Conservation (phyloP, 1,284 basidiomycete genomes). For the Marasmius tenuissimus region DNA sequence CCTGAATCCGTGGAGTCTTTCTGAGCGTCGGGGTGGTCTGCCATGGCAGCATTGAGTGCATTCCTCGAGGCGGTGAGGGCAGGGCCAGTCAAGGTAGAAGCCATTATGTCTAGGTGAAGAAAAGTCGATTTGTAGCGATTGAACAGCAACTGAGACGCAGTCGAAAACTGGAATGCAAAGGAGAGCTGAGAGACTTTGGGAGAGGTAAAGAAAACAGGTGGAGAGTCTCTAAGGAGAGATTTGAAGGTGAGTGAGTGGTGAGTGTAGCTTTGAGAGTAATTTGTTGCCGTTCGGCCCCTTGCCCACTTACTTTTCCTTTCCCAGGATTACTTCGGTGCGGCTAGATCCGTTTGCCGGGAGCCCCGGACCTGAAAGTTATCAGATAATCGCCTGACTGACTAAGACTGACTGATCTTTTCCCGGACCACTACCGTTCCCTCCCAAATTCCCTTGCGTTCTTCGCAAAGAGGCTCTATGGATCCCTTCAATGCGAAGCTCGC, state of each 20-base stretch:
- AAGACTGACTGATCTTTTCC: background rate
- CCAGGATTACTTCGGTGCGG: background rate
- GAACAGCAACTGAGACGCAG: background rate
- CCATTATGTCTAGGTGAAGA: conserved; percentile 23
- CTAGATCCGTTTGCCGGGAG: background rate
- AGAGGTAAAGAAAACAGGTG: background rate
- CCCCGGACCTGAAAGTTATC: background rate
- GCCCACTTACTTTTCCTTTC: background rate
- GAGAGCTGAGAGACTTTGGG: background rate
- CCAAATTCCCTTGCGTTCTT: conserved; percentile 1
- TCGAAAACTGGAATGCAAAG: background rate
- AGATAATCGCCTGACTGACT: background rate
- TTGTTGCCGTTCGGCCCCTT: no score
- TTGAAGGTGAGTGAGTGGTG: conserved; percentile 1
- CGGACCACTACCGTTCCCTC: background rate
- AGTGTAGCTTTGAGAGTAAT: background rate
- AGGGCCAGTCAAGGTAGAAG: conserved; percentile 53
- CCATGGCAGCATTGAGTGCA: conserved; percentile 68
- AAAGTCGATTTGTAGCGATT: background rate
- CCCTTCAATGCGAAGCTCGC: conserved; percentile 76
- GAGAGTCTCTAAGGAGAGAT: background rate
- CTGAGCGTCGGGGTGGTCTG: conserved; percentile 49
- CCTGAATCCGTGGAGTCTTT: conserved; percentile 58
- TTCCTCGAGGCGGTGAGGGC: conserved; percentile 74
- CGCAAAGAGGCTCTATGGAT: conserved; percentile 50